phyloP scores from a whole-genome alignment of 805 yeast species.

The Candida schatavii region DNA sequence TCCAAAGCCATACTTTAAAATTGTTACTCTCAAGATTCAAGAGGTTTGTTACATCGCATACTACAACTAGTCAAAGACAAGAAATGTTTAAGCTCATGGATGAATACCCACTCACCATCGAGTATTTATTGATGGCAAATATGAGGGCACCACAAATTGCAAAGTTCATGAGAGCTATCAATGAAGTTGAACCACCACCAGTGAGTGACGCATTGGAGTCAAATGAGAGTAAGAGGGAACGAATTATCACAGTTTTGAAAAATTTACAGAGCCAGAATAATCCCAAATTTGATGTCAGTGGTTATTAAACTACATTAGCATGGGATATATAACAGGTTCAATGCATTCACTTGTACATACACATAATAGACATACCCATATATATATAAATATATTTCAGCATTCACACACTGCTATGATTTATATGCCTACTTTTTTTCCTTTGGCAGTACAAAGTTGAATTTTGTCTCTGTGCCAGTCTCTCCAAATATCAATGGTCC shows the following conservation, averaged over 20 bases:
- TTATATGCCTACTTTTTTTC: conserved; percentile 10
- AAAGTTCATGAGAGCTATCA: conserved; percentile 22
- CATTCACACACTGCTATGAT: conserved; percentile 3
- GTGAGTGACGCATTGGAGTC: conserved; percentile 16
- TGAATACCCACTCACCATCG: conserved; percentile 32
- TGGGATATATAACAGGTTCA: no score
- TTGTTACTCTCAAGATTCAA: conserved; percentile 2
- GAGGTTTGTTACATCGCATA: background rate
- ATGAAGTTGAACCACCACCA: conserved; percentile 17
- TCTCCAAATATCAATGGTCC: conserved; percentile 78
- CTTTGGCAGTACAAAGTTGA: conserved; percentile 28
- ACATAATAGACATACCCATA: background rate
- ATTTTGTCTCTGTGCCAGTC: conserved; percentile 25
- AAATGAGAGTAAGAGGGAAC: conserved; percentile 18
- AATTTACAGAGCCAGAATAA: background rate
- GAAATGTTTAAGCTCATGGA: conserved; percentile 30
- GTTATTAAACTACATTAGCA: conserved; percentile 8
- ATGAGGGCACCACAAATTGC: conserved; percentile 16
- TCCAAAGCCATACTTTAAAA: background rate
- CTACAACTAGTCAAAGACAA: background rate
- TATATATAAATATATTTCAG: background rate
- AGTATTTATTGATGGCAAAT: conserved; percentile 22
- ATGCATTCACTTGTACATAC: background rate
- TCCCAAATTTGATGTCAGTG: conserved; percentile 11
- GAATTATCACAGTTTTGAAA: conserved; percentile 18